These are phyloP conservation scores for Lipomyces spencermartinsiae DNA, from an alignment of 805 yeast species.

Conservation along the genomic window DNA sequence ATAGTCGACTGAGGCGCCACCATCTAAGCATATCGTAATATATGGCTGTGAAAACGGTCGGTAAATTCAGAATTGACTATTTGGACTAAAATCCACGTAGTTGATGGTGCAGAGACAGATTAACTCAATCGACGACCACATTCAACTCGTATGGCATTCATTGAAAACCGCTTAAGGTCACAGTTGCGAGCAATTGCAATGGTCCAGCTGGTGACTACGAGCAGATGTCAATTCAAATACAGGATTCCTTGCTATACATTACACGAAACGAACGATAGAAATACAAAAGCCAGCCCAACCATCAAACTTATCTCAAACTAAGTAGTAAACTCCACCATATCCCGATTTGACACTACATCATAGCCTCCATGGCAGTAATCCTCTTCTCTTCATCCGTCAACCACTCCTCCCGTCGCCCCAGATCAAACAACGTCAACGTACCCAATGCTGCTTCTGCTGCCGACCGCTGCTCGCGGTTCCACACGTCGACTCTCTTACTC, in stretches of 20 bases:
- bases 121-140: too few species aligned
- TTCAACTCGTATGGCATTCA: too few species aligned
- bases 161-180: background rate
- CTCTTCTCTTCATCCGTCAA: conserved; percentile 45
- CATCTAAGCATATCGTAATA: too few species aligned
- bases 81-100: too few species aligned
- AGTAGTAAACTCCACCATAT: background rate
- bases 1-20: too few species aligned
- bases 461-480: conserved; percentile 53
- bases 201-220: background rate
- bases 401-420: conserved; percentile 53
- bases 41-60: too few species aligned
- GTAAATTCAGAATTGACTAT: too few species aligned
- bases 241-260: background rate
- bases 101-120: too few species aligned
- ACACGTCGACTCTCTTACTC: conserved; percentile 49
- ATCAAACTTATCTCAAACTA: background rate
- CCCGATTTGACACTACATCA: conserved; percentile 13
- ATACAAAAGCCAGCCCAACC: background rate
- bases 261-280: background rate
- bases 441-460: conserved; percentile 56
- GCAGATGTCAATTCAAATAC: background rate
- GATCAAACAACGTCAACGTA: conserved; percentile 51
- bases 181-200: background rate
- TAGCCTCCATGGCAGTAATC: conserved; percentile 22